Percentiles rank a stretch among this genome's conserved stretches.
phyloP scores from a whole-genome alignment of 116 monocot genomes.

The Thalassia testudinum region DNA sequence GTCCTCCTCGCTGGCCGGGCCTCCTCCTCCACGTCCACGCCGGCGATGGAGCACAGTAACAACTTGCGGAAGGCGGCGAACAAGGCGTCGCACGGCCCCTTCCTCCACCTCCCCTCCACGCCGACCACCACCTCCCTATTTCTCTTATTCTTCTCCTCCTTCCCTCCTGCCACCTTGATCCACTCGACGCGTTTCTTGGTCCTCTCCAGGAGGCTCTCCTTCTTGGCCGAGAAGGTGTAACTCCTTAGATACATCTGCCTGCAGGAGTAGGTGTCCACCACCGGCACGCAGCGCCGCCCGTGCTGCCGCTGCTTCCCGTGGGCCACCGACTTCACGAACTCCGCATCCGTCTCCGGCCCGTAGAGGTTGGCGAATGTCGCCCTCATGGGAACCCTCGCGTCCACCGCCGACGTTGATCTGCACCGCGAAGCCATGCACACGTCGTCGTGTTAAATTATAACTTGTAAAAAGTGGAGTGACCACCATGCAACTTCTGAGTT shows the following conservation, averaged over 20 bases:
- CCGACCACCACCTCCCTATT: no score
- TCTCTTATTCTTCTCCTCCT: no score
- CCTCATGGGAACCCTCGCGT: slow-evolving; percentile 22
- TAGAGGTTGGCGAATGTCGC: slow-evolving; percentile 34
- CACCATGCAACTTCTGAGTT: no score
- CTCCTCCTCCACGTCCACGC: no score
- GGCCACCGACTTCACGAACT: slow-evolving; percentile 19
- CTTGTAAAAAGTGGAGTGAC: no score
- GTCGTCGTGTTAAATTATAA: no score
- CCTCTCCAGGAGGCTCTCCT: slow-evolving; percentile 33
- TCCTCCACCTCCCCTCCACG: no score
- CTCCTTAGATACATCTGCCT: slow-evolving; percentile 63
- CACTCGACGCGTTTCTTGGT: slow-evolving; percentile 13
- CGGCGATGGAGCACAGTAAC: no score
- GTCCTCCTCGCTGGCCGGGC: no score
- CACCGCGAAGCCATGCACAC: slow-evolving; percentile 17
- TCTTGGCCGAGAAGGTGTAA: slow-evolving; percentile 36
- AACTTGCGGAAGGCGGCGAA: no score
- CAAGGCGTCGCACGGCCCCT: no score
- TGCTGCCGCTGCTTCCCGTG: background rate
- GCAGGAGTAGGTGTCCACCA: slow-evolving; percentile 46
- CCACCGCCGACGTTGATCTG: background rate
- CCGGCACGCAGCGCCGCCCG: slow-evolving; percentile 6
- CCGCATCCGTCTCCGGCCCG: slow-evolving; percentile 41
- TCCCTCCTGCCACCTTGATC: background rate